These are phyloP conservation scores for Populus alba DNA, from an alignment of 345 rosid genomes.

Conservation along the genomic window DNA sequence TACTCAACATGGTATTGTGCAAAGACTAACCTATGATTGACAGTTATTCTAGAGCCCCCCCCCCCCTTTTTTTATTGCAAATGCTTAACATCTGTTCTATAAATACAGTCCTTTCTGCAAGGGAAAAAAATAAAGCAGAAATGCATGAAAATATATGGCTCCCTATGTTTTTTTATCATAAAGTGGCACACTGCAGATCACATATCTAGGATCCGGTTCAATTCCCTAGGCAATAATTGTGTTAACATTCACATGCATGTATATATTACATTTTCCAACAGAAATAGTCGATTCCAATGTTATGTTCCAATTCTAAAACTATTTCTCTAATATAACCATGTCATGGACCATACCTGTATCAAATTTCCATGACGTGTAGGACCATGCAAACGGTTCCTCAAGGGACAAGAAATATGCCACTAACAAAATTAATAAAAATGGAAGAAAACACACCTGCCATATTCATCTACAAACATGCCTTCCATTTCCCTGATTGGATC, in stretches of 20 bases:
- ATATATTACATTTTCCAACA: not conserved
- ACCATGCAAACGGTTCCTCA: not conserved
- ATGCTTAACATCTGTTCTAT: not conserved
- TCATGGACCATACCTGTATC: not conserved
- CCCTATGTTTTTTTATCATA: not conserved
- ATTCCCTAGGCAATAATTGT: not conserved
- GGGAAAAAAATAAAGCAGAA: not conserved
- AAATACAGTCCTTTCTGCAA: not conserved
- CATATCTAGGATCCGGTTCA: not conserved
- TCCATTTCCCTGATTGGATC: constrained; percentile 98
- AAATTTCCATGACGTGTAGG: not conserved
- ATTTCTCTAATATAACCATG: not conserved
- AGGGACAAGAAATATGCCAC: not conserved
- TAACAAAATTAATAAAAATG: not conserved
- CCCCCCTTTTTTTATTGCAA: not conserved
- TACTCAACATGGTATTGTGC: not conserved
- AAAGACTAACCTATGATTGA: not conserved
- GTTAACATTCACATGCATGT: not conserved
- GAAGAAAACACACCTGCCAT: constrained; percentile 74
- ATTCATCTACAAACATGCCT: constrained; percentile 97
- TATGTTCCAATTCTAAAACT: not conserved
- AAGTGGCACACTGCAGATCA: not conserved
- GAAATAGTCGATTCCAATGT: not conserved
- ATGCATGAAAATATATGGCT: not conserved
- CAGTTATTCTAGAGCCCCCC: not conserved